These are phyloP conservation scores for Vicia sativa DNA, from an alignment of 306 rosid species.

Conservation along the genomic window DNA sequence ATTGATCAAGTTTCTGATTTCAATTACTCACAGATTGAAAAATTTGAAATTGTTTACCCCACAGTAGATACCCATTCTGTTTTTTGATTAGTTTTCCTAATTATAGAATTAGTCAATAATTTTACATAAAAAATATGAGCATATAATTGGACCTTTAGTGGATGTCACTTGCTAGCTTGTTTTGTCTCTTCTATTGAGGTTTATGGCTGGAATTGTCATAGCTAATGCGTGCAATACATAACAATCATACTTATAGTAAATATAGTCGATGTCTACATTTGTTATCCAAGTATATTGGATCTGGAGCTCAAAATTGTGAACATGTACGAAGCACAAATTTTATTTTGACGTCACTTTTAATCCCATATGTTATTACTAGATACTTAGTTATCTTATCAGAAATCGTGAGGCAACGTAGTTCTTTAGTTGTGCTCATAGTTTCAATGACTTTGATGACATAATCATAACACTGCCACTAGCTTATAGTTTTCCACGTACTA, in stretches of 20 bases:
- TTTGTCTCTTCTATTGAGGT: not conserved
- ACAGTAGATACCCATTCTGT: not conserved
- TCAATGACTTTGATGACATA: constrained; percentile 20
- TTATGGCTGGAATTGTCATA: not conserved
- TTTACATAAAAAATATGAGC: not conserved
- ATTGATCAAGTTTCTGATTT: constrained; percentile 24
- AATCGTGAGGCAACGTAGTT: constrained; percentile 16
- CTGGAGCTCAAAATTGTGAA: not conserved
- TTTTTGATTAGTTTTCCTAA: constrained; percentile 14
- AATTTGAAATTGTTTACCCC: not conserved
- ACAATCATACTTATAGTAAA: constrained; percentile 14
- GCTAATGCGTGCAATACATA: not conserved
- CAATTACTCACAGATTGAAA: constrained; percentile 4
- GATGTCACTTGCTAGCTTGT: constrained; percentile 13
- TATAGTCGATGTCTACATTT: not conserved
- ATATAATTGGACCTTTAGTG: not conserved
- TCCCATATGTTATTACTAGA: constrained; percentile 17
- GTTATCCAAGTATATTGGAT: not conserved
- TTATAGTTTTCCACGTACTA: not conserved
- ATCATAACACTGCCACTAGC: constrained; percentile 1
- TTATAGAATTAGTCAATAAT: constrained; percentile 1
- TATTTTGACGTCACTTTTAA: constrained; percentile 18
- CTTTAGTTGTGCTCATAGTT: constrained; percentile 7
- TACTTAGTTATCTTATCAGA: constrained; percentile 6
- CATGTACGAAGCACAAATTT: not conserved